Evolutionary conservation across 768 basidiomycete species (phyloP), one percentile per base, ranked within the genome.

Genomic region (Leucosporidium scottii): DNA sequence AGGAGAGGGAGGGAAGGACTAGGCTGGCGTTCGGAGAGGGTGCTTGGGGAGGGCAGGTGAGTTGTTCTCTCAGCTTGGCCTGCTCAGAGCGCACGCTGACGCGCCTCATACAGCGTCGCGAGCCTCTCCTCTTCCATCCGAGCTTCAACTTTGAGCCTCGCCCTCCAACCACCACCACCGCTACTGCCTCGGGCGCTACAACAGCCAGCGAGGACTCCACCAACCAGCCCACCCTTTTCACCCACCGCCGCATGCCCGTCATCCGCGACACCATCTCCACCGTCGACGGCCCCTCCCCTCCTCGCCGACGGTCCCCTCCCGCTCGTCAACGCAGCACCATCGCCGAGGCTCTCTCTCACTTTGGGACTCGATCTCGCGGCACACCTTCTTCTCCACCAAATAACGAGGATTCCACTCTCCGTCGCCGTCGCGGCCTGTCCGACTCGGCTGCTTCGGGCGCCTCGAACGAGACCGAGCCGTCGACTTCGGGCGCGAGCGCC

Each of bases 281-380:
- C 34, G 61, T 56, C 6, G 66, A 67, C 27, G 61, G 53, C 3
- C 61, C 59, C 13, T 21, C 59, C n/a, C 57, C 13, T 18, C 48
- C 56, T 28, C 65, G 31, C 28, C 13, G 49, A 12, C 61, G 53
- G 55, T 21, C 18, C 15, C 34, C 39, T 44, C 39, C 39, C 13
- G 39, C 39, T 44, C 39, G 39, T 13, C 15, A 10, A 44, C 39
- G 39, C 15, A 44, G 39, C 39, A 51, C 25, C 9, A 61, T 67
- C 49, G 61, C 66, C 13, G 66, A 67, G 15, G 61, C 60, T 1
- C 61, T 62, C 23, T 21, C 59, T n/a, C 57, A 20, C 13, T 53
- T 60, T 30, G 69, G 31, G n/a, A 12, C 55, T 3, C 61, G 53
- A 53, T 21, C 18, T 20, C 34, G 23, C 47, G 6, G 2, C 13